Conservation (phyloP, 179 eudicot genomes). For the Camellia oleifera region DNA sequence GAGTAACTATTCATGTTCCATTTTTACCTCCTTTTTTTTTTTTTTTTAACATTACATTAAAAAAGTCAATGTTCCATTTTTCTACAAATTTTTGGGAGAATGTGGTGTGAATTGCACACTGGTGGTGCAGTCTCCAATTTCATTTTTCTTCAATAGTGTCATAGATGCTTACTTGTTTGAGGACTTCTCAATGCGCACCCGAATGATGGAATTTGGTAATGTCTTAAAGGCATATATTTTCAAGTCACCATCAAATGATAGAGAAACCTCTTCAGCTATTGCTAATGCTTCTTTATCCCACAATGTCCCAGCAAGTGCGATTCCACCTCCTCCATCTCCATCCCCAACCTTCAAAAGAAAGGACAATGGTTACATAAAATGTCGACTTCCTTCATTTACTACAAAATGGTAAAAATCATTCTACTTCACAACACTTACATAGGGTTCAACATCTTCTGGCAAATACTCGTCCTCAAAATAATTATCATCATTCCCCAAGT, state of each 20-base stretch:
- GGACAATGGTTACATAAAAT: not conserved
- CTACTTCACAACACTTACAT: conserved; percentile 38
- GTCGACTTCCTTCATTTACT: not conserved
- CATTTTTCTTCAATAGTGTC: not conserved
- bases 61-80: not conserved
- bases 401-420: not conserved
- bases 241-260: conserved; percentile 66
- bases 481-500: conserved; percentile 44
- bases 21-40: not conserved
- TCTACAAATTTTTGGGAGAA: not conserved
- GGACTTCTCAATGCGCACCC: conserved; percentile 81
- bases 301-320: conserved; percentile 67
- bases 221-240: conserved; percentile 82
- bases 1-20: not conserved
- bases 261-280: conserved; percentile 59
- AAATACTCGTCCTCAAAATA: conserved; percentile 55
- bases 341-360: conserved; percentile 62
- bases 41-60: not conserved
- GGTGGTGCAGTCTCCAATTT: not conserved
- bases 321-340: conserved; percentile 92
- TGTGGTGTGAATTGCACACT: not conserved
- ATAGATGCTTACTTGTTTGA: conserved; percentile 63
- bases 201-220: conserved; percentile 50
- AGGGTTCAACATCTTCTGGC: conserved; percentile 58
- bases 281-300: conserved; percentile 85